A percentile compares a stretch with the other conserved stretches of the same genome.
phyloP scores from a whole-genome alignment of 305 asterid genomes.

The Solanum hybrid region DNA sequence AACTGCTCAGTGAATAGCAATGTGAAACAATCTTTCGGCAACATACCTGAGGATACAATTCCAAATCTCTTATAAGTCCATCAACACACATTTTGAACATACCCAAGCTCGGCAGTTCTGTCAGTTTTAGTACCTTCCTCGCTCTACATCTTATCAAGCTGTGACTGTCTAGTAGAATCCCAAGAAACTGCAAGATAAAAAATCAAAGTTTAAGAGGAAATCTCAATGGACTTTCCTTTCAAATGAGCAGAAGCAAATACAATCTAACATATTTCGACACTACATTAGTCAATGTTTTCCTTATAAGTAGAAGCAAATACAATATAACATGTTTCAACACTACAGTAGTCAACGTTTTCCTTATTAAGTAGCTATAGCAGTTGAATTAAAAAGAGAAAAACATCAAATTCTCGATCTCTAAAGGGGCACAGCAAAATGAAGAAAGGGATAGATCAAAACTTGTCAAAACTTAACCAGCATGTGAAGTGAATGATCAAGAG shows the following conservation, averaged over 20 bases:
- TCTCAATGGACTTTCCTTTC: background rate
- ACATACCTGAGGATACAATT: constrained; percentile 69
- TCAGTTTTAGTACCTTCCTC: constrained; percentile 48
- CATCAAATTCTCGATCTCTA: background rate
- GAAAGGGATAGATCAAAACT: background rate
- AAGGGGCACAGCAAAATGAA: background rate
- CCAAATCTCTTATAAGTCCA: constrained; percentile 50
- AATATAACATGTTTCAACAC: background rate
- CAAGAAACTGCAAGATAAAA: constrained; percentile 55
- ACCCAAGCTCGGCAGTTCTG: constrained; percentile 38
- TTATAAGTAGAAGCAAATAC: background rate
- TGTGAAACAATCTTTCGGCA: background rate
- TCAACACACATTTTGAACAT: constrained; percentile 55
- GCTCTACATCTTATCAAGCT: constrained; percentile 56
- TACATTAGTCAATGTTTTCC: background rate
- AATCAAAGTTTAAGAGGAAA: constrained; percentile 10
- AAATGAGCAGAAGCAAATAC: background rate
- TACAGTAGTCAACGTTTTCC: background rate
- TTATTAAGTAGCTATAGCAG: background rate
- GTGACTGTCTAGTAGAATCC: constrained; percentile 45
- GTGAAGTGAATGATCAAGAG: background rate
- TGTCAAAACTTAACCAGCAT: background rate
- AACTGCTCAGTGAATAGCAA: background rate
- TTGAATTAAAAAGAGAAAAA: background rate
- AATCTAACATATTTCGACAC: background rate